A percentile compares a stretch with the other conserved stretches of the same genome.
Evolutionary conservation across 2,329 filamentous ascomycete genomes (phyloP).

Genomic region (Calonectria honghensis): DNA sequence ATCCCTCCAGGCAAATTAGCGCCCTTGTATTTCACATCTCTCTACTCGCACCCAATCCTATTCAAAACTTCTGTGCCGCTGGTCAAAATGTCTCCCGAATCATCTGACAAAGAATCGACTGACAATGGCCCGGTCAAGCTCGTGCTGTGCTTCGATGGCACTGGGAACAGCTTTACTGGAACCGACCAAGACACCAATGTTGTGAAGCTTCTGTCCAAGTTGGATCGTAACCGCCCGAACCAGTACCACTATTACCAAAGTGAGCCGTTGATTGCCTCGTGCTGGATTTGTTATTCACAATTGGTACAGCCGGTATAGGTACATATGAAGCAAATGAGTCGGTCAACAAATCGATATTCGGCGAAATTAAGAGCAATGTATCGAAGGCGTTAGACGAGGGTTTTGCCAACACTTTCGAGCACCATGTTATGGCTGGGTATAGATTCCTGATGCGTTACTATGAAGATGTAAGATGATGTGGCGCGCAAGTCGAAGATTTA

Average conservation of each 20-base stretch:
- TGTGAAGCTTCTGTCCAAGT: slow-evolving; percentile 68
- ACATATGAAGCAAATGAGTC: slow-evolving; percentile 68
- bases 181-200: slow-evolving; percentile 72
- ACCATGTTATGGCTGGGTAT: slow-evolving; percentile 72
- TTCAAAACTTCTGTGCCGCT: not conserved
- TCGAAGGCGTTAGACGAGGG: slow-evolving; percentile 66
- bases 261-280: slow-evolving; percentile 48
- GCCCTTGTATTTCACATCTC: not conserved
- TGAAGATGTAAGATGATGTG: slow-evolving; percentile 56
- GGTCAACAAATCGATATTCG: slow-evolving; percentile 61
- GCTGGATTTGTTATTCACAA: not conserved
- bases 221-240: slow-evolving; percentile 65
- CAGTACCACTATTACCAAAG: slow-evolving; percentile 72
- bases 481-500: accelerated
- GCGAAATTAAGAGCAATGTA: slow-evolving; percentile 57
- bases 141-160: slow-evolving; percentile 70
- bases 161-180: slow-evolving; percentile 67
- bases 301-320: slow-evolving; percentile 65
- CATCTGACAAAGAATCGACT: not conserved
- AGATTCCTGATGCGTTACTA: slow-evolving; percentile 74
- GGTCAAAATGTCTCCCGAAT: not conserved
- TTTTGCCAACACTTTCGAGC: slow-evolving; percentile 68
- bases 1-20: not conserved
- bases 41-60: not conserved
- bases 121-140: slow-evolving; percentile 57